Conservation (phyloP, 2,329 filamentous ascomycete genomes). For the Aspergillus arachidicola region DNA sequence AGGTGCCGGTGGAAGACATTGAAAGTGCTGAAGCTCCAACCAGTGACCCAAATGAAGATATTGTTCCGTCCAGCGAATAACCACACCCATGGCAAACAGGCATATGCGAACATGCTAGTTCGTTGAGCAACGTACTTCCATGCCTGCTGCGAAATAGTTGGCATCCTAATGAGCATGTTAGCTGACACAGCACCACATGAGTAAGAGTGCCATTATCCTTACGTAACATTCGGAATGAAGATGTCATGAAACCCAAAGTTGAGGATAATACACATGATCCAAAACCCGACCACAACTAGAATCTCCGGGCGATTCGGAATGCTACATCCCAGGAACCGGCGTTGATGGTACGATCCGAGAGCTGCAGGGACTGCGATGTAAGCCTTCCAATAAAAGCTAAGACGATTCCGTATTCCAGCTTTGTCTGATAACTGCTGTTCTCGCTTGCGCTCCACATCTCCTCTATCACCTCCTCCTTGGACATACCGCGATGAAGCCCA, state of each 20-base stretch:
- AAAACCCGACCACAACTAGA: slow-evolving; percentile 17
- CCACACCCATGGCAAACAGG: slow-evolving; percentile 64
- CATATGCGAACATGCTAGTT: slow-evolving; percentile 63
- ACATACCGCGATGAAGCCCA: neutral
- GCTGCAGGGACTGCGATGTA: slow-evolving; percentile 1
- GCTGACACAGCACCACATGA: neutral
- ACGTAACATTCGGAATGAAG: slow-evolving; percentile 17
- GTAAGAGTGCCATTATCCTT: neutral
- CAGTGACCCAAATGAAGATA: slow-evolving; percentile 63
- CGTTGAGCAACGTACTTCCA: slow-evolving; percentile 62
- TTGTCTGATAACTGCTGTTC: neutral
- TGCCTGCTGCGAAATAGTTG: slow-evolving; percentile 12
- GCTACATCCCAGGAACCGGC: slow-evolving; percentile 12
- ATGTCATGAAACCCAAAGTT: slow-evolving; percentile 18
- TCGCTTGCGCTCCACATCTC: neutral
- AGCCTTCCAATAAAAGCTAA: neutral
- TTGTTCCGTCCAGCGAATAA: slow-evolving; percentile 68
- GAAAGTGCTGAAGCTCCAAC: slow-evolving; percentile 66
- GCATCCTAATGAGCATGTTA: neutral
- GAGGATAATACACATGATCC: slow-evolving; percentile 16
- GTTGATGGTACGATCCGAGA: slow-evolving; percentile 12
- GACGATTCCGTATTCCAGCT: neutral
- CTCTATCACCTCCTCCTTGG: neutral
- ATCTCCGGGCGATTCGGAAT: slow-evolving; percentile 17
- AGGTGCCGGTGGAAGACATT: slow-evolving; percentile 67